Evolutionary conservation across 176 grass and related monocot species (phyloP).

Genomic region (Lolium rigidum): DNA sequence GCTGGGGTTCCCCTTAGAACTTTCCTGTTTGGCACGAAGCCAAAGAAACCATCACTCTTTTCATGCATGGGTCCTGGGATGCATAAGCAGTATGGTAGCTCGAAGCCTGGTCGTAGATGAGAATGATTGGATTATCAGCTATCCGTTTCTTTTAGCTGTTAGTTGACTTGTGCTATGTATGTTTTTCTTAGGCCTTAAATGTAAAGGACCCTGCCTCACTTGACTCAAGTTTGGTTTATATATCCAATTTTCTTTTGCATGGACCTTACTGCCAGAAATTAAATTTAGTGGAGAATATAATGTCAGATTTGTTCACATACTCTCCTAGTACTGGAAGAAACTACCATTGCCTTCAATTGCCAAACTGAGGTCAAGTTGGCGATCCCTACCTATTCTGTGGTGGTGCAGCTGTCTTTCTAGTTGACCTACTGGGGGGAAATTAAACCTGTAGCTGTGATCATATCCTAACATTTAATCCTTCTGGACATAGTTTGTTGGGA

Average conservation of each 20-base stretch:
- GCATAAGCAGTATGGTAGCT: slow-evolving; percentile 69
- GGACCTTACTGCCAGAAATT: slow-evolving; percentile 26
- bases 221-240: slow-evolving; percentile 30
- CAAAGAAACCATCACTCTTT: slow-evolving; percentile 87
- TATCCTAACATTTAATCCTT: slow-evolving; percentile 14
- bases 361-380: slow-evolving; percentile 20
- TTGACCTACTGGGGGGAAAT: slow-evolving; percentile 27
- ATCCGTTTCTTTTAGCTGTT: slow-evolving; percentile 30
- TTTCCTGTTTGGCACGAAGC: slow-evolving; percentile 82
- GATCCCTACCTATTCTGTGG: slow-evolving; percentile 5
- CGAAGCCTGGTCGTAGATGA: slow-evolving; percentile 63
- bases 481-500: background rate
- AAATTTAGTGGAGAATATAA: slow-evolving; percentile 32
- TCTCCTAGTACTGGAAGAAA: slow-evolving; percentile 25
- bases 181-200: slow-evolving; percentile 44
- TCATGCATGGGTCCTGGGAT: slow-evolving; percentile 80
- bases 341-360: slow-evolving; percentile 32
- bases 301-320: slow-evolving; percentile 20
- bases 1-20: slow-evolving; percentile 70
- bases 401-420: slow-evolving; percentile 41
- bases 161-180: slow-evolving; percentile 34
- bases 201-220: slow-evolving; percentile 37
- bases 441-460: background rate
- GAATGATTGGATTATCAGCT: slow-evolving; percentile 28
- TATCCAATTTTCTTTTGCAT: slow-evolving; percentile 22